Base-by-base conservation (phyloP, 2,329 filamentous ascomycete species). In the Ophiostoma pallidulum region DNA sequence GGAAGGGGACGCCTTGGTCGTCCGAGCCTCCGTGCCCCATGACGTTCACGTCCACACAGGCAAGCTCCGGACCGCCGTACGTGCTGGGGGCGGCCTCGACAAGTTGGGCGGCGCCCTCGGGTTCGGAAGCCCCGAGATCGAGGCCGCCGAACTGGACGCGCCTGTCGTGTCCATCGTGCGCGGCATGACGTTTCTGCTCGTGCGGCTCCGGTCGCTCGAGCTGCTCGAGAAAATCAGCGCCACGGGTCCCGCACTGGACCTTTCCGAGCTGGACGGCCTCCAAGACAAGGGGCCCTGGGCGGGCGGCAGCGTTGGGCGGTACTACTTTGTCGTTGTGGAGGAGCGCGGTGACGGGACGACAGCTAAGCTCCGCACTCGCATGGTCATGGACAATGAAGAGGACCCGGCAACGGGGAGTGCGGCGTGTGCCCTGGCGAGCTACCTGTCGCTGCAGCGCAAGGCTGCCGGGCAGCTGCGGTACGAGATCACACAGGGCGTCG, bases 111-210 rank as follows among this genome's bases (percentile, higher is more conserved):
- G 65, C 32, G 42, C 57, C 14, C 56, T 59, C 6, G 66, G 56
- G 18, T 59, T 68, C 12, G 16, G 51, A 8, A 58, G 63, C 24
- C 37, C 53, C 0, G 51, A 51, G 4, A 59, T 70, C 41, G 58
- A 59, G 19, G 46, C 59, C n/a, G 62, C 63, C 4, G 67, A 71
- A 61, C 54, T 66, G 28, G 51, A 55, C 10, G 68, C 72, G 8
- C 72, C 74, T 13, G 58, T 77, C 16, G 71, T 80, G 48, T 80
- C 75, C 53, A 77, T 89, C 39, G 84, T 88, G 31, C 78, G 77
- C 38, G 86, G 85, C 41, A 84, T 90, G 80, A 77, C 77, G 1
- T 89, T 88, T 61, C 64, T 78, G n/a, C 72, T 86, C 28, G 68
- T 84, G 13, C 66, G 76, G 54, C 67, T 92, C 19, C 68, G 75